Evolutionary conservation across 345 rosid genomes (phyloP).

Genomic region (Mercurialis annua): DNA sequence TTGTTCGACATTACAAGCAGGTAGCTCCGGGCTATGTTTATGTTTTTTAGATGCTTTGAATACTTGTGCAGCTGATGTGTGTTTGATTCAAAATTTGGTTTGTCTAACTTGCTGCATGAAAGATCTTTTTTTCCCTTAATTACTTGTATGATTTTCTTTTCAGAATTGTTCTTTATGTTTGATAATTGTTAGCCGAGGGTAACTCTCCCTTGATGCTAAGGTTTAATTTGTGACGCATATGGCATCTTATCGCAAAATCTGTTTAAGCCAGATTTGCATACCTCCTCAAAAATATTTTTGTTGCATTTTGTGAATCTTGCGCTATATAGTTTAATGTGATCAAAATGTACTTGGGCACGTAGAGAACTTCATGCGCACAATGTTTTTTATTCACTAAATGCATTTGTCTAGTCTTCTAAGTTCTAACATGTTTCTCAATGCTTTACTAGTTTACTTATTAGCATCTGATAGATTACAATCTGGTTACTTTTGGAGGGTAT

Average conservation of each 20-base stretch:
- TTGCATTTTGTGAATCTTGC: not conserved
- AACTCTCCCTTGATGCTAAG: not conserved
- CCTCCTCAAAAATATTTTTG: not conserved
- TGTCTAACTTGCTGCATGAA: not conserved
- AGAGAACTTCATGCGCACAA: not conserved
- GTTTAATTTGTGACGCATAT: not conserved
- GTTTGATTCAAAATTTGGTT: not conserved
- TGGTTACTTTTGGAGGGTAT: not conserved
- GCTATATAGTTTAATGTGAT: not conserved
- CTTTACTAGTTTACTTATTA: not conserved
- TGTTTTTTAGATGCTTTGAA: slow-evolving; percentile 10
- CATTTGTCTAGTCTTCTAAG: not conserved
- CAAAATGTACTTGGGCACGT: not conserved
- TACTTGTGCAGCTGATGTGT: not conserved
- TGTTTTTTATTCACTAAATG: not conserved
- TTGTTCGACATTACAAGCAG: slow-evolving; percentile 56
- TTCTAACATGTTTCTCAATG: too few relatives aligned
- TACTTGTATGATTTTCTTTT: not conserved
- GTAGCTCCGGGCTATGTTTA: slow-evolving; percentile 25
- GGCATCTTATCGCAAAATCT: not conserved
- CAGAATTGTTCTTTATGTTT: not conserved
- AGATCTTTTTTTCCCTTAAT: not conserved
- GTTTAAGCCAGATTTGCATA: not conserved
- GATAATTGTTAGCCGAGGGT: not conserved
- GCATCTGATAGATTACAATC: not conserved